Conservation (phyloP, 805 yeast genomes). For the Nakazawaea laoshanensis region DNA sequence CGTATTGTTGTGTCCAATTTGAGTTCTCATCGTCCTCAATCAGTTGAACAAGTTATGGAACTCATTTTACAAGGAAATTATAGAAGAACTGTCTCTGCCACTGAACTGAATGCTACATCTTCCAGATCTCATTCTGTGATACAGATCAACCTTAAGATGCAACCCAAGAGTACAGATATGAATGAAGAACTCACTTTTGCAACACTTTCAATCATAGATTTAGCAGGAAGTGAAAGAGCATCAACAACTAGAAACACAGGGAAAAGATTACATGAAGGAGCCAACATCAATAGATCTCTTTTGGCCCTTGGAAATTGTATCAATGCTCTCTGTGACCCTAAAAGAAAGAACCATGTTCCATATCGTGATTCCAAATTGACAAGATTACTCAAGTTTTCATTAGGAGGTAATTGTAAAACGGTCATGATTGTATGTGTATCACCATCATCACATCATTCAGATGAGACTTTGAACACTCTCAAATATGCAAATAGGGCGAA, state of each 20-base stretch:
- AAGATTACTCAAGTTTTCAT: slow-evolving; percentile 74
- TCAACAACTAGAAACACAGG: slow-evolving; percentile 85
- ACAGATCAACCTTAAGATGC: slow-evolving; percentile 63
- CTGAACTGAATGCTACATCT: slow-evolving; percentile 85
- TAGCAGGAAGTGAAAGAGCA: slow-evolving; percentile 95
- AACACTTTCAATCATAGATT: slow-evolving; percentile 78
- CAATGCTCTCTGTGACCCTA: slow-evolving; percentile 76
- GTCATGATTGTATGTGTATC: slow-evolving; percentile 94
- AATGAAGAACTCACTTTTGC: slow-evolving; percentile 66
- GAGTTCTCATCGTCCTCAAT: slow-evolving; percentile 49
- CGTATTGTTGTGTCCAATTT: slow-evolving; percentile 67
- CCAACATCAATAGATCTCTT: slow-evolving; percentile 82
- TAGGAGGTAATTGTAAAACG: slow-evolving; percentile 92
- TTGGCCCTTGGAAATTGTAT: slow-evolving; percentile 91
- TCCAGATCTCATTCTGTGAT: slow-evolving; percentile 92
- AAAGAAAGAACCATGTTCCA: slow-evolving; percentile 68
- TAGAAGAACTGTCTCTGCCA: slow-evolving; percentile 77
- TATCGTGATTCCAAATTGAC: slow-evolving; percentile 89
- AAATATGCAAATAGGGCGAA: slow-evolving; percentile 91
- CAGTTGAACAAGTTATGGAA: slow-evolving; percentile 72
- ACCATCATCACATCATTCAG: slow-evolving; percentile 82
- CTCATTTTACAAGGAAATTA: slow-evolving; percentile 62
- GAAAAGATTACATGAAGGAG: slow-evolving; percentile 77
- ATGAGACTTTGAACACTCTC: slow-evolving; percentile 85
- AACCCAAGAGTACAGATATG: slow-evolving; percentile 50